Percentiles rank a stretch among this genome's conserved stretches.
phyloP scores from a whole-genome alignment of 139 green algal genomes.

The Micromonas commoda region DNA sequence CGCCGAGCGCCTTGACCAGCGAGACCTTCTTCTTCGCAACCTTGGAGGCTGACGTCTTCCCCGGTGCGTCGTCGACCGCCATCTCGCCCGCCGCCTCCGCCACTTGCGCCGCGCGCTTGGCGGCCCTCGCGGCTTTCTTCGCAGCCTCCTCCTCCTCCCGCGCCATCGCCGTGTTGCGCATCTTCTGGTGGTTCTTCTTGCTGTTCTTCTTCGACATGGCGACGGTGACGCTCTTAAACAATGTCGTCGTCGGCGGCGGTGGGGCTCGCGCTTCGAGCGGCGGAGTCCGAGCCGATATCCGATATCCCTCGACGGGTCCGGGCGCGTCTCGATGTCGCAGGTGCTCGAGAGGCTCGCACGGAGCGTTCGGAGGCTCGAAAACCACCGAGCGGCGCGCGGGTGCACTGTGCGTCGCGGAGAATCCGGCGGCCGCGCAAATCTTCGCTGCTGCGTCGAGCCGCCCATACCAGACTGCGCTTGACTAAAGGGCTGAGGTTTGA shows the following conservation, averaged over 20 bases:
- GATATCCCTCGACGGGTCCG: too few relatives aligned
- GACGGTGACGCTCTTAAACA: neutral
- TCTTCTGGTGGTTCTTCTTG: neutral
- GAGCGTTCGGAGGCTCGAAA: too few relatives aligned
- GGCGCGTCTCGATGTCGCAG: too few relatives aligned
- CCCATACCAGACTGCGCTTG: too few relatives aligned
- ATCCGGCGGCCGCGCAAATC: too few relatives aligned
- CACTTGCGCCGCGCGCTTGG: neutral
- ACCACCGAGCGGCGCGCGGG: too few relatives aligned
- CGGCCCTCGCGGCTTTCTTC: neutral
- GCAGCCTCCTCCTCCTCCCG: neutral
- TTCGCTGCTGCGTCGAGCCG: too few relatives aligned
- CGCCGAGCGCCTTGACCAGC: neutral
- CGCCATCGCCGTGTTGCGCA: neutral
- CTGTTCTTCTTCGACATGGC: conserved; percentile 18
- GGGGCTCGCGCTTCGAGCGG: too few relatives aligned
- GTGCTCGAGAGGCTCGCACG: too few relatives aligned
- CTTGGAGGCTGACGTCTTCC: neutral
- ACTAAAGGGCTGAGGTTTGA: too few relatives aligned
- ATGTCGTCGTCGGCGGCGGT: neutral
- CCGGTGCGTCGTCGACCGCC: neutral
- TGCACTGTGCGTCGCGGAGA: too few relatives aligned
- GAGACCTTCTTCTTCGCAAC: neutral
- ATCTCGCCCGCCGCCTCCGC: neutral
- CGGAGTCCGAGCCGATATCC: too few relatives aligned